Evolutionary conservation across 1,139 yeast species (phyloP).

Genomic region (Kurtzmaniella quercitrusa): DNA sequence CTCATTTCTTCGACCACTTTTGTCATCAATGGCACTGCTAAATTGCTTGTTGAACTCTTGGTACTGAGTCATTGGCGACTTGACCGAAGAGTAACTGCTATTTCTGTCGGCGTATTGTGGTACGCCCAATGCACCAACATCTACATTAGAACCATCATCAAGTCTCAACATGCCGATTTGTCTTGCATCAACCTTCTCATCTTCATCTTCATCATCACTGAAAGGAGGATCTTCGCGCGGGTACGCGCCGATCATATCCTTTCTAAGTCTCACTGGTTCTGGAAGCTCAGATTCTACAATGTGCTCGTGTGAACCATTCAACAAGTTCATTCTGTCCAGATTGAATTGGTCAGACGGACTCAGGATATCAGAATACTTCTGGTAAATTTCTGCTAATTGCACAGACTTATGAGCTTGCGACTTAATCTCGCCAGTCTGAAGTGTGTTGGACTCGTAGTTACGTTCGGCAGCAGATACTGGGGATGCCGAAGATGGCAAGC

Average conservation of each 20-base stretch:
- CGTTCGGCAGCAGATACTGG: not conserved
- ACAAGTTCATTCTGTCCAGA: slow-evolving; percentile 23
- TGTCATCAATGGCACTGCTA: slow-evolving; percentile 19
- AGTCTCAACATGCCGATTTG: slow-evolving; percentile 18
- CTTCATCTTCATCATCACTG: slow-evolving; percentile 29
- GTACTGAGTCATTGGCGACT: slow-evolving; percentile 52
- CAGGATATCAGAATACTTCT: slow-evolving; percentile 39
- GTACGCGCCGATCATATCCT: slow-evolving; percentile 21
- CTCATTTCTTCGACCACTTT: slow-evolving; percentile 2
- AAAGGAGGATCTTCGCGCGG: slow-evolving; percentile 39
- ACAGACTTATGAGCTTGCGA: slow-evolving; percentile 28
- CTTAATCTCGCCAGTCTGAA: not conserved
- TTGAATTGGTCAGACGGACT: slow-evolving; percentile 42
- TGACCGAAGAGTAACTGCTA: slow-evolving; percentile 40
- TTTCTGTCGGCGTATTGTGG: slow-evolving; percentile 28
- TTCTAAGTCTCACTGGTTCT: slow-evolving; percentile 22
- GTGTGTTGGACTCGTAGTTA: not conserved
- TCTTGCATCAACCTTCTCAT: slow-evolving; percentile 25
- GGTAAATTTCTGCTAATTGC: slow-evolving; percentile 44
- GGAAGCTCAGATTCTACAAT: slow-evolving; percentile 36
- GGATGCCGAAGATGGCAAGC: slow-evolving; percentile 3
- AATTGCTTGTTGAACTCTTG: slow-evolving; percentile 50
- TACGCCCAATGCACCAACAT: slow-evolving; percentile 15
- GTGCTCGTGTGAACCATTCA: slow-evolving; percentile 36
- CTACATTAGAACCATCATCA: slow-evolving; percentile 7